Evolutionary conservation across 2,329 filamentous ascomycete species (phyloP).

Genomic region (Aspergillus tubingensis): DNA sequence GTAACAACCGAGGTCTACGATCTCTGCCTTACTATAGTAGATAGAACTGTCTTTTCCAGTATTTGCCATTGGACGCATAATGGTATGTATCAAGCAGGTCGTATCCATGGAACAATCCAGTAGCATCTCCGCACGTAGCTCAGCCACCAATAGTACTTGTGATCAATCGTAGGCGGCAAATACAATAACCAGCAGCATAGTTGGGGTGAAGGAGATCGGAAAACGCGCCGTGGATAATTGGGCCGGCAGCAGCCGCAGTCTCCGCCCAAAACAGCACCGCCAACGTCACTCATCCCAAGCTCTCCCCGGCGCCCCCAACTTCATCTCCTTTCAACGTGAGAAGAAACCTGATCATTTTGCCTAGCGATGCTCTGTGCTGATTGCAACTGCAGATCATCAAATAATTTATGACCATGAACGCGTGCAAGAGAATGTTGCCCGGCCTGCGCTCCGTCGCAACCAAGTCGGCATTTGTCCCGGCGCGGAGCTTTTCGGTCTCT

Average conservation of each 20-base stretch:
- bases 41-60: background rate
- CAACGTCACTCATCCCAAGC: slow-evolving; percentile 21
- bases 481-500: slow-evolving; percentile 42
- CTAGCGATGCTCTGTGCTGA: slow-evolving; percentile 11
- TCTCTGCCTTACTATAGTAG: background rate
- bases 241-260: slow-evolving; percentile 24
- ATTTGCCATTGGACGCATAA: background rate
- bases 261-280: slow-evolving; percentile 10
- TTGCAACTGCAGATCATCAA: background rate
- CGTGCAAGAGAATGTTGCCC: slow-evolving; percentile 21
- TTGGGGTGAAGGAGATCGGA: too few species aligned
- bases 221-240: slow-evolving; percentile 6
- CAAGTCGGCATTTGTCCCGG: slow-evolving; percentile 25
- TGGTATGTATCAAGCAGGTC: background rate
- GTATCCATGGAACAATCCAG: background rate
- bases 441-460: slow-evolving; percentile 17
- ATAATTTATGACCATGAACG: slow-evolving; percentile 14
- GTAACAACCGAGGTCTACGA: background rate
- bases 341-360: background rate
- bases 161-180: background rate
- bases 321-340: slow-evolving; percentile 6
- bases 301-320: slow-evolving; percentile 7
- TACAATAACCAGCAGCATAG: slow-evolving; percentile 15
- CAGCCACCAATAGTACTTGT: background rate
- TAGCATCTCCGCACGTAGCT: background rate